These are phyloP conservation scores for Calamus simplicifolius DNA, from an alignment of 176 grass and related monocot genomes.

Conservation along the genomic window DNA sequence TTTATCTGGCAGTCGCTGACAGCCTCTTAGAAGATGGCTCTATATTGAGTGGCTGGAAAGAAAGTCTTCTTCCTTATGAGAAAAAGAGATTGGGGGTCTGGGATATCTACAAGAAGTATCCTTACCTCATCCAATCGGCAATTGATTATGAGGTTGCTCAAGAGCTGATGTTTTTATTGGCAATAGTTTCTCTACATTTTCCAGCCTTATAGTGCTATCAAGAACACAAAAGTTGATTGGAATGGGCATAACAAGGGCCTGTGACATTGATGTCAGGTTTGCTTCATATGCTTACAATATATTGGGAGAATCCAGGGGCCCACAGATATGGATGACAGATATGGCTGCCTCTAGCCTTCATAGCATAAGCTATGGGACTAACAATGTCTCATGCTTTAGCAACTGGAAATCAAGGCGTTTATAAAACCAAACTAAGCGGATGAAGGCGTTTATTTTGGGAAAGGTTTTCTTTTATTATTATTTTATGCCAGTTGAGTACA, in stretches of 20 bases:
- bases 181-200: constrained; percentile 98
- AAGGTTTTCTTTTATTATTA: no score
- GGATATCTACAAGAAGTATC: constrained; percentile 59
- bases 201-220: constrained; percentile 71
- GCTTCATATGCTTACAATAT: constrained; percentile 88
- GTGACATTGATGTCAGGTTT: constrained; percentile 35
- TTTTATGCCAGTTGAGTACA: no score
- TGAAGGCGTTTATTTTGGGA: no score
- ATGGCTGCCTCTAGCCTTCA: constrained; percentile 67
- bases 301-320: constrained; percentile 33
- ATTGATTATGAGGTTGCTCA: constrained; percentile 91
- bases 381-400: constrained; percentile 73
- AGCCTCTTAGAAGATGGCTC: constrained; percentile 85
- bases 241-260: constrained; percentile 54
- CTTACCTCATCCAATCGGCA: constrained; percentile 92
- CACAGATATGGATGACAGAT: constrained; percentile 87
- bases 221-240: constrained; percentile 68
- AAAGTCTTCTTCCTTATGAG: constrained; percentile 73
- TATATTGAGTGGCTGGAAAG: constrained; percentile 85
- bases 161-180: constrained; percentile 86
- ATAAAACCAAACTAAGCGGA: no score
- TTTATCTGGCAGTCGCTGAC: constrained; percentile 96
- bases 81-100: constrained; percentile 83
- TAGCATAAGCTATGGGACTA: constrained; percentile 72
- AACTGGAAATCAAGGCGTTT: neutral